Conservation (phyloP, 2,329 filamentous ascomycete species). For the Apiospora saccharicola region DNA sequence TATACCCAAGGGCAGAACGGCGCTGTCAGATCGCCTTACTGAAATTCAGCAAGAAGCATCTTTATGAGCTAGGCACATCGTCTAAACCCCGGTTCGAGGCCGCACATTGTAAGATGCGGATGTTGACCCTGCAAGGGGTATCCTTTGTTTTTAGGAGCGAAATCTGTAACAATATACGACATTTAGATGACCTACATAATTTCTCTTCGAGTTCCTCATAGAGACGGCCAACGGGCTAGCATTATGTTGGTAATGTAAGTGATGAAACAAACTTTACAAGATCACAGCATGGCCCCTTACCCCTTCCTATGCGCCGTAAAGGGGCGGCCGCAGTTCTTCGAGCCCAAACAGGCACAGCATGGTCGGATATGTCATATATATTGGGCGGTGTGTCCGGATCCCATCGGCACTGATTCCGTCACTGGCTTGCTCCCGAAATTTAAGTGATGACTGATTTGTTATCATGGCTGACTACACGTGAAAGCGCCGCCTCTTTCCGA, state of each 20-base stretch:
- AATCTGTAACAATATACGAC: slow-evolving; percentile 20
- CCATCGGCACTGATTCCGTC: not conserved
- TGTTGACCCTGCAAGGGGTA: not conserved
- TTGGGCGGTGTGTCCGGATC: slow-evolving; percentile 4
- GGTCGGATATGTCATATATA: slow-evolving; percentile 3
- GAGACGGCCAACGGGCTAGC: not conserved
- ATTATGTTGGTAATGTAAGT: not conserved
- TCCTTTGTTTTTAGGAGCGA: slow-evolving; percentile 14
- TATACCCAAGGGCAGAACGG: slow-evolving; percentile 21
- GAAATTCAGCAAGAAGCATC: slow-evolving; percentile 3
- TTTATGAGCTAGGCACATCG: not conserved
- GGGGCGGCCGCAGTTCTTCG: not conserved
- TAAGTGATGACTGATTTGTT: slow-evolving; percentile 7
- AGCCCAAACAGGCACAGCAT: not conserved
- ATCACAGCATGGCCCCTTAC: not conserved
- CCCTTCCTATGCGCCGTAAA: not conserved
- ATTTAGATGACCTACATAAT: slow-evolving; percentile 14
- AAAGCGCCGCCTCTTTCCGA: not conserved
- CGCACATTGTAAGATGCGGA: slow-evolving; percentile 8
- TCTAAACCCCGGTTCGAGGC: not conserved
- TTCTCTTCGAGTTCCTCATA: not conserved
- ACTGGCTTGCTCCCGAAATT: not conserved
- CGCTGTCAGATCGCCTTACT: slow-evolving; percentile 15
- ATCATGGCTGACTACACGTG: not conserved
- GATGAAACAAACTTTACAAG: not conserved